phyloP scores from a whole-genome alignment of 1,284 basidiomycete species.

The Leccinum griseonigrum region DNA sequence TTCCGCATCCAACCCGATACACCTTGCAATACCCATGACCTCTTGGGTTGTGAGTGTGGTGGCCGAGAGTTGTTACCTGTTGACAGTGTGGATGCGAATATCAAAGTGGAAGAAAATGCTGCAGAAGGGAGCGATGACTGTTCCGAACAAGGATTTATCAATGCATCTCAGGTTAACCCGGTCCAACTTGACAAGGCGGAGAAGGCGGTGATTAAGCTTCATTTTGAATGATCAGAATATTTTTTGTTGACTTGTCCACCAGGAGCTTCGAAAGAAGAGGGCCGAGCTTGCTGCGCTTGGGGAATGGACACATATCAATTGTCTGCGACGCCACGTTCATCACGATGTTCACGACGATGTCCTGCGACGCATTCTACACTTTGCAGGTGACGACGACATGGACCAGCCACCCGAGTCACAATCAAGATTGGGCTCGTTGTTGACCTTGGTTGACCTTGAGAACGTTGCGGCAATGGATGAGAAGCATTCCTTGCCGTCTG shows the following conservation, averaged over 20 bases:
- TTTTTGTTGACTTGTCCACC: constrained; percentile 7
- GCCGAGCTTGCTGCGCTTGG: constrained; percentile 79
- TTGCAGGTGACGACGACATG: constrained; percentile 17
- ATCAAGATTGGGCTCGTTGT: constrained; percentile 36
- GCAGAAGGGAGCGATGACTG: constrained; percentile 28
- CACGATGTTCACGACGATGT: constrained; percentile 61
- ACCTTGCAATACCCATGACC: constrained; percentile 88
- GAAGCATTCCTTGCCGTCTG: constrained; percentile 23
- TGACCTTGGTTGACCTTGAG: constrained; percentile 45
- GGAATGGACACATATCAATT: constrained; percentile 88
- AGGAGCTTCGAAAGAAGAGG: constrained; percentile 75
- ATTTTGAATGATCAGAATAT: not conserved
- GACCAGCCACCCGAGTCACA: constrained; percentile 15
- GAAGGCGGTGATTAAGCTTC: constrained; percentile 42
- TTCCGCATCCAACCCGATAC: constrained; percentile 85
- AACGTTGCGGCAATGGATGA: constrained; percentile 40
- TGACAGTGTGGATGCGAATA: constrained; percentile 17
- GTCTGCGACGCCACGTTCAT: constrained; percentile 45
- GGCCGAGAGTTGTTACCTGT: constrained; percentile 21
- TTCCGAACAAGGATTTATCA: constrained; percentile 57
- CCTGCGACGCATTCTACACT: constrained; percentile 48
- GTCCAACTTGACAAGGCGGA: constrained; percentile 49
- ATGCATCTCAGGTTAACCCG: constrained; percentile 67
- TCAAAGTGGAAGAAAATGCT: constrained; percentile 15
- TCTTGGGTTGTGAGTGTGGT: constrained; percentile 74